phyloP scores from a whole-genome alignment of 768 basidiomycete species.

The Daedaleopsis sinensis region DNA sequence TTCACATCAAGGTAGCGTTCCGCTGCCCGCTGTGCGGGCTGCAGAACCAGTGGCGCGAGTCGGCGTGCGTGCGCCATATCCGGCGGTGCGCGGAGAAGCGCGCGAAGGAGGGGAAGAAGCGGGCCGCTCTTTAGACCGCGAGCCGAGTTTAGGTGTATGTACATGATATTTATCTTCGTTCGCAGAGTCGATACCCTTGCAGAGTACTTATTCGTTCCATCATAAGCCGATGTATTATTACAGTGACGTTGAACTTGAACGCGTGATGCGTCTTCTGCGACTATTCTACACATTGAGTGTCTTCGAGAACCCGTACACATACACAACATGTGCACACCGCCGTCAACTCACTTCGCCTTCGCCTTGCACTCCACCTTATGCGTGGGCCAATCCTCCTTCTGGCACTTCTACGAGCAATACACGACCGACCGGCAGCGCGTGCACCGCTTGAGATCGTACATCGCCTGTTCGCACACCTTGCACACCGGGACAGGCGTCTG shows the following conservation, averaged over 20 bases:
- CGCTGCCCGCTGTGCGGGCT: constrained; percentile 7
- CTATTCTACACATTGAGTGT: too few species aligned
- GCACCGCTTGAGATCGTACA: constrained; percentile 35
- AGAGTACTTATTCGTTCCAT: not conserved
- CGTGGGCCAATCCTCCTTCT: constrained; percentile 47
- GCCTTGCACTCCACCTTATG: constrained; percentile 40
- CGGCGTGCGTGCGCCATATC: constrained; percentile 14
- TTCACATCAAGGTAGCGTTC: constrained; percentile 3
- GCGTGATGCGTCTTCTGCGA: too few species aligned
- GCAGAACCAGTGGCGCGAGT: constrained; percentile 12
- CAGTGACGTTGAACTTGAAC: too few species aligned
- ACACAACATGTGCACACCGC: too few species aligned
- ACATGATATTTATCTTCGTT: not conserved
- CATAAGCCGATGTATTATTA: too few species aligned
- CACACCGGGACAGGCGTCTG: constrained; percentile 4
- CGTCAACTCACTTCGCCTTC: too few species aligned
- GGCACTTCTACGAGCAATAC: constrained; percentile 49
- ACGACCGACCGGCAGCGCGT: constrained; percentile 39
- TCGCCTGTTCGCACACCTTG: constrained; percentile 27
- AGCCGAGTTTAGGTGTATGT: too few species aligned
- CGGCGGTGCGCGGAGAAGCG: not conserved
- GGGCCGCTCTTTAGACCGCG: not conserved
- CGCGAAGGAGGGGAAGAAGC: not conserved
- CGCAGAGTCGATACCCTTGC: not conserved
- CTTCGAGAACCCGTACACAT: too few species aligned